Conservation (phyloP, 2,329 filamentous ascomycete genomes). For the Pseudogymnoascus sp. region DNA sequence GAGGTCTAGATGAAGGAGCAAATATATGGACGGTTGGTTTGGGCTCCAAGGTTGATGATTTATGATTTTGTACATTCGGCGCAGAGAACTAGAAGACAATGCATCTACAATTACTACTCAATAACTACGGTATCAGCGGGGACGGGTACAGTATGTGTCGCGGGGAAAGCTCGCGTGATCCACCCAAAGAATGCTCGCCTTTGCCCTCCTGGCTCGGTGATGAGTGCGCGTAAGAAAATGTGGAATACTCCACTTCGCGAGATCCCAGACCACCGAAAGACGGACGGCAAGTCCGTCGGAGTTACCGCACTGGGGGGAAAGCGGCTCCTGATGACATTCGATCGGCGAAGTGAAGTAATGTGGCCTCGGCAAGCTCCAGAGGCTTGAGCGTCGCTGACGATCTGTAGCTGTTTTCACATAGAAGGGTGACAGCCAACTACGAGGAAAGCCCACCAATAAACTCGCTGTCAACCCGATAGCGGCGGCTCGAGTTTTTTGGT, state of each 20-base stretch:
- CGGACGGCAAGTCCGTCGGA: background rate
- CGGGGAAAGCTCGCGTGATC: background rate
- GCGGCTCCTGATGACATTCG: background rate
- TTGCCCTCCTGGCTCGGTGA: background rate
- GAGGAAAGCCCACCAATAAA: background rate
- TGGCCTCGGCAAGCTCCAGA: background rate
- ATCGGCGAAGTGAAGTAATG: background rate
- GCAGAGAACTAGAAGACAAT: background rate
- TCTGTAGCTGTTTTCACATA: background rate
- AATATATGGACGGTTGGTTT: background rate
- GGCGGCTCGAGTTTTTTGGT: background rate
- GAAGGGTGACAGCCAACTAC: background rate
- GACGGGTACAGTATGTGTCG: background rate
- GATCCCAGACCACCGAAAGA: background rate
- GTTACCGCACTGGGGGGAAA: too few species aligned
- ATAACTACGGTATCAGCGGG: background rate
- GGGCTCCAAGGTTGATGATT: background rate
- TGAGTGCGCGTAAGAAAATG: too few species aligned
- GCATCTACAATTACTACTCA: background rate
- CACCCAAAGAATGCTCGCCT: background rate
- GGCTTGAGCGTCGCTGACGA: background rate
- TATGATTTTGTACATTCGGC: background rate
- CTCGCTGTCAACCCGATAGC: too few species aligned
- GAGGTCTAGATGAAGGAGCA: conserved; percentile 1
- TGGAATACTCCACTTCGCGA: background rate